Evolutionary conservation across 2,329 filamentous ascomycete species (phyloP), one percentile per base, ranked within the genome.

Genomic region (Apiospora pterosperma): DNA sequence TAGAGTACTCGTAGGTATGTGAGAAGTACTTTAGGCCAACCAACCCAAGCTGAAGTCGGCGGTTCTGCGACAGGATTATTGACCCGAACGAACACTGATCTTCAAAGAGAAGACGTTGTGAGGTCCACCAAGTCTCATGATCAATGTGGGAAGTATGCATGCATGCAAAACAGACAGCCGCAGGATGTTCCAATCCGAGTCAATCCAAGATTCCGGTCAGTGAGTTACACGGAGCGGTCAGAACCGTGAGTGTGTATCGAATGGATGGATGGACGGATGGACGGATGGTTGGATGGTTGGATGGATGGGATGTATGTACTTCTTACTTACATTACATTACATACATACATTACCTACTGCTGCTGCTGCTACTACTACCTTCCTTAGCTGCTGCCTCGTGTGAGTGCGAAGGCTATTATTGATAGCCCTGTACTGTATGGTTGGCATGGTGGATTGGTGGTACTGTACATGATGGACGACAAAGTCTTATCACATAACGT

Each of bases 401-500:
- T n/a, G n/a, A n/a, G n/a, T n/a, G n/a, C n/a, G n/a, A n/a, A n/a
- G n/a, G n/a, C n/a, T n/a, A n/a, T n/a, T n/a, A n/a, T n/a, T n/a
- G n/a, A n/a, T n/a, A n/a, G n/a, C n/a, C n/a, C n/a, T n/a, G n/a
- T n/a, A n/a, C n/a, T n/a, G n/a, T n/a, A n/a, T n/a, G n/a, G n/a
- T n/a, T n/a, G n/a, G n/a, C n/a, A n/a, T n/a, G n/a, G n/a, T n/a
- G n/a, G n/a, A n/a, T n/a, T n/a, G n/a, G n/a, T n/a, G n/a, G n/a
- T n/a, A n/a, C n/a, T n/a, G n/a, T n/a, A n/a, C n/a, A 41, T 41
- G 25, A 28, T 31, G 55, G 21, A 16, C 31, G 58, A 59, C 34
- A 19, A 60, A 60, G 58, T 39, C 58, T 39, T 60, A 39, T 60
- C 58, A 60, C 28, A 55, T 55, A 55, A 60, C 34, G 58, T 60